These are phyloP conservation scores for Cladosporium colombiae DNA, from an alignment of 2,329 filamentous ascomycete species.

Conservation along the genomic window DNA sequence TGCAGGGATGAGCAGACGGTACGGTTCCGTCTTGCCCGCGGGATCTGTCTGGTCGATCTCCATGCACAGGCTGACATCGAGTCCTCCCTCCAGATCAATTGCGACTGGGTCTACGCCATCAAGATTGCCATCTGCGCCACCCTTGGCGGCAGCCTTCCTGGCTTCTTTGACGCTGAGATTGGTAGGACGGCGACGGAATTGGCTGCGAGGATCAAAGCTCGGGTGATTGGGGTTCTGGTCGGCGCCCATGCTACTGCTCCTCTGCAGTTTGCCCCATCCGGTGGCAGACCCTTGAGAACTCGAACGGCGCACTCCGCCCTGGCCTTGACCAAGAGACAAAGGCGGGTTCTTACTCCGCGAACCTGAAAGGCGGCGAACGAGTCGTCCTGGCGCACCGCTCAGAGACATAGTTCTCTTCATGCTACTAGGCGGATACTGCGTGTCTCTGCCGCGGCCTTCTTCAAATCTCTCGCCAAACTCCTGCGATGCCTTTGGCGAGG, in stretches of 20 bases:
- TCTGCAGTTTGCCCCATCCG: conserved; percentile 7
- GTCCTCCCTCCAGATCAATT: conserved; percentile 76
- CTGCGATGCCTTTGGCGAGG: conserved; percentile 38
- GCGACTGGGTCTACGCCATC: conserved; percentile 55
- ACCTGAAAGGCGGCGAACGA: conserved; percentile 45
- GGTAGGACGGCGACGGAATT: conserved; percentile 49
- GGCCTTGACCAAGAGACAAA: conserved; percentile 5
- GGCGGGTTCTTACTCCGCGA: conserved; percentile 29
- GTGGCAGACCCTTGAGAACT: conserved; percentile 15
- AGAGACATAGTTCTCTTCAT: conserved; percentile 38
- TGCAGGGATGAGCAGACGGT: conserved; percentile 80
- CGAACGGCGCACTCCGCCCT: conserved; percentile 3
- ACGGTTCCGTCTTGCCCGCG: conserved; percentile 82
- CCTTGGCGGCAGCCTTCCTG: conserved; percentile 35
- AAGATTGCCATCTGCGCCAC: conserved; percentile 59
- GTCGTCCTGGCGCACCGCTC: conserved; percentile 37
- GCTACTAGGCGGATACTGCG: conserved; percentile 21
- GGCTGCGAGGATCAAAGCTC: conserved; percentile 18
- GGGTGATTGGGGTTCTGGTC: conserved; percentile 8
- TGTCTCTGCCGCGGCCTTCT: conserved; percentile 5
- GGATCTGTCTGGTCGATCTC: conserved; percentile 86
- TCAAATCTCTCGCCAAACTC: conserved; percentile 23
- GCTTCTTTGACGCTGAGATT: conserved; percentile 44
- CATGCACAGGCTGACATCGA: conserved; percentile 86
- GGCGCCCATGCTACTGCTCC: conserved; percentile 19